Evolutionary conservation across 1,284 basidiomycete species (phyloP), one percentile per base, ranked within the genome.

Genomic region (Puccinia polysora): DNA sequence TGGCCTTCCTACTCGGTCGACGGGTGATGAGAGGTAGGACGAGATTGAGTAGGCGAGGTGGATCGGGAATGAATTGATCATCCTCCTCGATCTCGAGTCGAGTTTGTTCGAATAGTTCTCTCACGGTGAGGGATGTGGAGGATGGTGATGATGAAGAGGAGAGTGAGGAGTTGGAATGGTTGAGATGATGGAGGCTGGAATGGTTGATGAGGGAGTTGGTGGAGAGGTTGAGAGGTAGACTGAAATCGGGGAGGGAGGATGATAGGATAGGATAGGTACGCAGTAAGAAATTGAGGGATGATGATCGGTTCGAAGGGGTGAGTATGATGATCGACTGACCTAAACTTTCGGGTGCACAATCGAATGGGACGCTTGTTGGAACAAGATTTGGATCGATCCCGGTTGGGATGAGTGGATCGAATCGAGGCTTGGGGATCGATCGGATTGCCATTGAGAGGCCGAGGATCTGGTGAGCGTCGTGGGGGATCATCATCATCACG

Each of bases 61-160:
- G 23, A 43, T 52, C 36, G 23, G 65, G 65, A n/a, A 67, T 67
- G 43, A 67, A 67, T 47, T 67, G 65, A 18, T 56, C 65, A 28
- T 67, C 65, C 32, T 67, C 52, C 28, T 67, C 52, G 25, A 67
- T 67, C 40, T 67, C 65, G 14, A 32, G 28, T 58, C 43, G 30
- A 14, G 65, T 56, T 67, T 53, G 50, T 5, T 28, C 65, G 36
- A 43, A 47, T 6, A 56, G 25, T 14, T 40, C 36, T 38, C 43
- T n/a, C n/a, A n/a, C n/a, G n/a, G n/a, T 10, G 43, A 12, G 14
- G 23, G 59, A 45, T 40, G 43, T 38, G 59, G 12, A 15, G 4
- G 2, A 30, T n/a, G 55, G 23, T n/a, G 55, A 28, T 18, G 28
- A 34, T 14, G 2, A n/a, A 2, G 28, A 8, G 23, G 32, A 36